A percentile compares a stretch with the other conserved stretches of the same genome.
These are phyloP conservation scores for Aureobasidium sp. DNA, from an alignment of 2,329 filamentous ascomycete species.

Conservation along the genomic window DNA sequence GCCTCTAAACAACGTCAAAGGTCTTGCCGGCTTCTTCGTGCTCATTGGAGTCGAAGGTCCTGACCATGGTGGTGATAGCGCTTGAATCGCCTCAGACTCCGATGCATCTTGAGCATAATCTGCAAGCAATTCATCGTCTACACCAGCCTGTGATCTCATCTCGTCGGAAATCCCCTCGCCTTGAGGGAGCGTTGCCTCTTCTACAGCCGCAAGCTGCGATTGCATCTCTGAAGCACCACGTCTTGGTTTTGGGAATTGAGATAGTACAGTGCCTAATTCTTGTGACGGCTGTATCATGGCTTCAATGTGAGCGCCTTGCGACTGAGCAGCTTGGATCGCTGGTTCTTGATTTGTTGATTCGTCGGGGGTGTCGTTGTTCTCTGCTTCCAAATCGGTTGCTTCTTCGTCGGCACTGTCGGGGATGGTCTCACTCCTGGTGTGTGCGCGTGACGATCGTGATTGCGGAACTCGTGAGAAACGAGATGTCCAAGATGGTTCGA, in stretches of 20 bases:
- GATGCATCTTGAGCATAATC: background rate
- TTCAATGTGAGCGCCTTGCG: background rate
- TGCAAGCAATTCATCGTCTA: conserved; percentile 7
- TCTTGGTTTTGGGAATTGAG: background rate
- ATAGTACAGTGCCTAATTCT: conserved; percentile 4
- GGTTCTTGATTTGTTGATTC: background rate
- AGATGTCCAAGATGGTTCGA: conserved; percentile 7
- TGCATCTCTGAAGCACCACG: background rate
- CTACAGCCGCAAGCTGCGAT: background rate
- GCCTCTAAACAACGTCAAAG: conserved; percentile 4
- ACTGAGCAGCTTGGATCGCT: background rate
- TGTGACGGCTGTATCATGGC: background rate
- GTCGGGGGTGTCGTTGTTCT: background rate
- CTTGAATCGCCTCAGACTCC: background rate
- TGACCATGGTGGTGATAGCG: background rate
- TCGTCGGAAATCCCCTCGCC: conserved; percentile 16
- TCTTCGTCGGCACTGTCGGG: conserved; percentile 15
- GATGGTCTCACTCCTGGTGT: conserved; percentile 14
- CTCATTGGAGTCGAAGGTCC: background rate
- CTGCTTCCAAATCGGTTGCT: background rate
- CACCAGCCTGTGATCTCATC: background rate
- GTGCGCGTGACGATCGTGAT: background rate
- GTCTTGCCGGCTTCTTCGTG: conserved; percentile 7
- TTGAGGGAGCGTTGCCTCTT: background rate
- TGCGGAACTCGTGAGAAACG: background rate